Base-by-base conservation (phyloP, 129 eudicot species). In the Pulicaria dysenterica region DNA sequence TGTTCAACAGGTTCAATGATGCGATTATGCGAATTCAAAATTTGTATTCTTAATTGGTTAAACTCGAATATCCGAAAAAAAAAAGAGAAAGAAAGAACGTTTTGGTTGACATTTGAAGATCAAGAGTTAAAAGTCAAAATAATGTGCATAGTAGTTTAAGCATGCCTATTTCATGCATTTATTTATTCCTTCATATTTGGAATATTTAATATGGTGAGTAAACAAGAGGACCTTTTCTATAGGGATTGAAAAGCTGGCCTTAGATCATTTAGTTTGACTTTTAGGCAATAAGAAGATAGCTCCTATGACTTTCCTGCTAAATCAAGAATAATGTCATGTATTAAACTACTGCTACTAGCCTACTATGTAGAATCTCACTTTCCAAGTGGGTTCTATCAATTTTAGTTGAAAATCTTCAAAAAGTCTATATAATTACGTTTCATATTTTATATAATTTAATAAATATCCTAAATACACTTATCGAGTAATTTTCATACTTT, bases 231-330 rank as follows among this genome's bases (percentile, higher is more conserved):
- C 12, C 59, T 65, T n/a, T 39, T 17, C 48, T 49, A 69, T 59
- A 14, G 14, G 65, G 24, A 48, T 77, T 59, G 54, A 69, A 77
- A 69, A 69, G 76, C 71, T 77, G 76, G 71, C 76, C 70, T 69
- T 69, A 60, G 64, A 69, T 77, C 81, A 77, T 69, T 40, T 50
- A 2, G 16, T 70, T 69, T 69, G 81, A 77, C 81, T 77, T 69
- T 49, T 15, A 69, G 55, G 51, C 70, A 58, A 38, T 24, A 48
- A 58, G 76, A 16, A 69, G 81, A 50, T 65, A 67, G 66, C 45
- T 75, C 73, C 73, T 54, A 64, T 60, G 76, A 77, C 76, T 69
- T 77, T 77, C 75, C 76, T n/a, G n/a, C n/a, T 69, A 40, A 13
- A 64, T 53, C 42, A 19, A 54, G 58, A 44, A 61, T 13, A 48